Percentiles rank a stretch among this genome's conserved stretches.
These are phyloP conservation scores for Fusarium equiseti DNA, from an alignment of 2,329 filamentous ascomycete genomes.

Conservation along the genomic window DNA sequence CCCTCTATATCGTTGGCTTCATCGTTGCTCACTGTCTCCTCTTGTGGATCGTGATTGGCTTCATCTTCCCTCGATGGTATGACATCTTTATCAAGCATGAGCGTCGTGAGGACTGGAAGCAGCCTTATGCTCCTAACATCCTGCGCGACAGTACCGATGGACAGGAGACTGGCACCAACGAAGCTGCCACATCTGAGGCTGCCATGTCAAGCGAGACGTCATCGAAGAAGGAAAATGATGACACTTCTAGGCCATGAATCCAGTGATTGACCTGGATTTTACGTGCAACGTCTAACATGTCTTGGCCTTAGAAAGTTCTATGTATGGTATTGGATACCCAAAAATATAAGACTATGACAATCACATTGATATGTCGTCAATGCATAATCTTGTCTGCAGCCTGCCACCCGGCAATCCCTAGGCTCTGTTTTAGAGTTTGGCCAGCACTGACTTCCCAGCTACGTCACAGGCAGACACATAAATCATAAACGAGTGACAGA, in stretches of 20 bases:
- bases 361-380: no score
- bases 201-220: background rate
- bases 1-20: background rate
- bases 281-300: no score
- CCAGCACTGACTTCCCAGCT: no score
- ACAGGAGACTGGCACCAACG: rapidly evolving
- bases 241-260: no score
- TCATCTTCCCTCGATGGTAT: background rate
- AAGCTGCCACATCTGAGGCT: background rate
- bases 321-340: no score
- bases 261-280: no score
- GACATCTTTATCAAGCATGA: background rate
- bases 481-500: background rate
- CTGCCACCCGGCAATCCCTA: no score
- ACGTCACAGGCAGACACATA: background rate
- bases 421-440: no score
- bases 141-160: background rate
- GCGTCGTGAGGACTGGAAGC: background rate
- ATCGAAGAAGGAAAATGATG: background rate
- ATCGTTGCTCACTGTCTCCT: rapidly evolving
- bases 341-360: no score
- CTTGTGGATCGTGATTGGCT: background rate
- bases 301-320: no score
- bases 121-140: background rate
- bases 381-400: no score